Base-by-base conservation (phyloP, 495 filamentous ascomycete genomes). In the Lophiostoma macrostomum region DNA sequence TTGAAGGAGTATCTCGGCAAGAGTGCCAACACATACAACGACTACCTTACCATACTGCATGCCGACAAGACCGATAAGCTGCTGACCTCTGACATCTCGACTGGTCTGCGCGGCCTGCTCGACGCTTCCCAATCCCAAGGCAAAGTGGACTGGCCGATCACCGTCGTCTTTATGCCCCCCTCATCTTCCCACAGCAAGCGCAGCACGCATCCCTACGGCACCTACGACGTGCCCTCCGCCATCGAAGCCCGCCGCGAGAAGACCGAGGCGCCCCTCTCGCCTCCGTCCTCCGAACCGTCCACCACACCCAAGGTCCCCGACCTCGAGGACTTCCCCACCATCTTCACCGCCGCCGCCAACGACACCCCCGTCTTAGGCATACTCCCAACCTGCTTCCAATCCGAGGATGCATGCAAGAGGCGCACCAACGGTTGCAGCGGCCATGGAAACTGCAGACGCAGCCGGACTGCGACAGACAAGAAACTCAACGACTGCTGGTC, bases 401-500 rank as follows among this genome's bases (percentile, higher is more conserved):
- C 56, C 8, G 16, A 16, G 6, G 30, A 16, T 1, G 18, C 18
- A 3, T 66, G 63, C 52, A 13, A 54, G 36, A 36, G 20, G 19
- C 11, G 7, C 10, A 66, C 63, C 3, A 32, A 46, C 24, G 53
- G 53, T 39, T 66, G 63, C 49, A 52, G 30, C 18, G 43, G 52
- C 14, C 63, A 66, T 30, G 63, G 63, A 3, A 10, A 20, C 13
- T 66, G 63, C 49, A 22, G 1, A 1, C 40, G 53, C 10, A 52
- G 50, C 0, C 50, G 31, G 28, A 25, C 56, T 8, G 41, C 37
- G 18, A 30, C 23, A 11, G 58, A 54, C 11, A 41, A 25, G 11
- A 23, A 37, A 25, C 19, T 16, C 56, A 85, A 51, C 19, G 53
- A 66, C 46, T 96, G 93, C 76, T 96, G 84, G 67, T 72, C 74